Conservation (phyloP, 495 filamentous ascomycete species). For the Penicillium crystallinum region DNA sequence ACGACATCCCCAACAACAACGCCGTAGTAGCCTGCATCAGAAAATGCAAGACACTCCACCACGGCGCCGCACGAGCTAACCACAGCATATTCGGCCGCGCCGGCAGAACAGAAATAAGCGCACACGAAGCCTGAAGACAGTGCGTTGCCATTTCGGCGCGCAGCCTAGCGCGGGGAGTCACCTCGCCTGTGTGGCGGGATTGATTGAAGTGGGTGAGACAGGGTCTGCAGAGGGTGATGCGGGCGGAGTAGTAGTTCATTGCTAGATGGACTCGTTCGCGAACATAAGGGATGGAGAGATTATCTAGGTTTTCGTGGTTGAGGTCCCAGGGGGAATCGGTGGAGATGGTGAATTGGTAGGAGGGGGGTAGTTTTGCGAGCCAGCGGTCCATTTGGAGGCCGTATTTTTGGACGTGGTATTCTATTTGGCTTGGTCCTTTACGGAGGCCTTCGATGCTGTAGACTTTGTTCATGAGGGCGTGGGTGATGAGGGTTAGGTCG, state of each 20-base stretch:
- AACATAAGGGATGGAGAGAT: conserved; percentile 9
- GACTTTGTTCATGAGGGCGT: conserved; percentile 47
- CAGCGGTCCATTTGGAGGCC: conserved; percentile 45
- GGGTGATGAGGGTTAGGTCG: conserved; percentile 46
- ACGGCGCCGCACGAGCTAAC: conserved; percentile 48
- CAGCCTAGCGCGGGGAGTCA: conserved; percentile 33
- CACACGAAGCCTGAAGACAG: conserved; percentile 53
- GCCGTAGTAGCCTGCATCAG: conserved; percentile 58
- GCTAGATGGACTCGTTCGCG: conserved; percentile 38
- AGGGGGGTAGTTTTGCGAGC: conserved; percentile 40
- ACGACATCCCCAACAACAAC: conserved; percentile 50
- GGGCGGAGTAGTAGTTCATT: conserved; percentile 51
- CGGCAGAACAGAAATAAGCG: conserved; percentile 49
- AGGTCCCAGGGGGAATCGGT: conserved; percentile 15
- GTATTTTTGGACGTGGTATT: conserved; percentile 45
- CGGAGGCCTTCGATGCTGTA: conserved; percentile 52
- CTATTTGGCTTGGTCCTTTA: conserved; percentile 46
- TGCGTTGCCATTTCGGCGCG: conserved; percentile 44
- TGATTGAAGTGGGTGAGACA: conserved; percentile 38
- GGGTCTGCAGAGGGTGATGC: conserved; percentile 55
- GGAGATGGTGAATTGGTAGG: conserved; percentile 42
- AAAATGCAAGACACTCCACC: conserved; percentile 60
- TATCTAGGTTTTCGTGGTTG: conserved; percentile 12
- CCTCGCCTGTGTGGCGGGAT: conserved; percentile 7
- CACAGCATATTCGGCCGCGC: conserved; percentile 29